Evolutionary conservation across 805 yeast genomes (phyloP), one percentile per base, ranked within the genome.

Genomic region (Cyberlindnera samutprakarnensis): DNA sequence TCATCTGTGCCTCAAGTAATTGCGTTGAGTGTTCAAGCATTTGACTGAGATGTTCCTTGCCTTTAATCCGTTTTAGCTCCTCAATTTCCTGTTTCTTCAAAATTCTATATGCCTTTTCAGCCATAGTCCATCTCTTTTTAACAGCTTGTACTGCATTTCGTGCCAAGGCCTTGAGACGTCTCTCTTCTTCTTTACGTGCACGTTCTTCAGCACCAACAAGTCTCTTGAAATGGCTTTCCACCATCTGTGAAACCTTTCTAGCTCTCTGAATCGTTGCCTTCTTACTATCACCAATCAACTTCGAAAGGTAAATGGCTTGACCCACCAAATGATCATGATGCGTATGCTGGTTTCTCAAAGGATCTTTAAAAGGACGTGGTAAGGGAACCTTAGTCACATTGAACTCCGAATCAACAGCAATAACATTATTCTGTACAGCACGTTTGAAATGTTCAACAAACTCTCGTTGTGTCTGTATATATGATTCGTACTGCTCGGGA

Each of bases 21-120:
- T 84, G 88, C 0, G 96, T 85, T 16, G 96, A 85, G 49, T 88
- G 92, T 49, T 88, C 94, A 36, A 90, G 62, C 68, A 90, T 88
- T 50, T 85, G 80, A 35, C 85, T 76, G 35, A 90, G 64, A 52
- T 88, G 95, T 47, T 84, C 83, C 51, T 87, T 82, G 23, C 96
- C 95, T 48, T 80, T 76, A 8, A 73, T 71, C 33, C 83, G 73
- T 51, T 86, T 80, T 46, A 80, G 68, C 42, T 83, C 88, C 44
- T 85, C 95, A 38, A 71, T 79, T 43, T 82, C 85, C 39, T 79
- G 75, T 28, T 78, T 78, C 50, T 83, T 92, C 38, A 83, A 62
- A 12, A 77, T 81, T 30, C 66, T 68, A 50, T 72, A 79, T 1
- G 85, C 94, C 53, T 83, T 86, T 40, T 79, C 84, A 3, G 96